Evolutionary conservation across 305 asterid species (phyloP), one percentile per base, ranked within the genome.

Genomic region (Fraxinus velutina): DNA sequence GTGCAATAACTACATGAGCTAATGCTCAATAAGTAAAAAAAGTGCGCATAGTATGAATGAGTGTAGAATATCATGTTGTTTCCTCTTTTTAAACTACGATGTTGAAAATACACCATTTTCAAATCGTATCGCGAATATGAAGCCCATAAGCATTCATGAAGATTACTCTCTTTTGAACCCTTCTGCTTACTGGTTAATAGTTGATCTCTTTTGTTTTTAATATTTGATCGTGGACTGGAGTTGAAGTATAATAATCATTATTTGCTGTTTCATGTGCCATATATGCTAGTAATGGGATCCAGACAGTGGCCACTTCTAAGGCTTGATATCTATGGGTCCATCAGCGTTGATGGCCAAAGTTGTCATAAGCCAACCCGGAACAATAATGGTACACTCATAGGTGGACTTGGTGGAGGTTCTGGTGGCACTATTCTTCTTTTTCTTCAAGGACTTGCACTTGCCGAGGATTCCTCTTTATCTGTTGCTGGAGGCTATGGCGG

Each of bases 361-460:
- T 89, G 89, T 84, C 86, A 79, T 37, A 88, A 84, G 77, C 76
- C 91, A 82, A 79, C 88, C 79, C 88, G 42, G 79, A 91, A 91
- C 86, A 86, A 85, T 76, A 88, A 92, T 62, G 93, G 89, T 68
- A 87, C 91, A 88, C 84, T 88, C 77, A 78, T 89, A 37, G 96
- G 97, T 78, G 97, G 93, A 79, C 88, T 93, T 80, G 98, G 97
- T 86, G 98, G 98, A 86, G 98, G 96, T 88, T 94, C 98, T 81
- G 98, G 98, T 24, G 98, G 98, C 62, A 94, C 98, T 77, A 89
- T 94, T 87, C 95, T 94, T 79, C 89, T 94, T 83, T 94, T 93
- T 86, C 92, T 94, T 68, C 96, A 90, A 83, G 50, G 87, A 33
- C 89, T 93, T 85, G 81, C 90, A 78, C 96, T 94, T 83, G 87